Base-by-base conservation (phyloP, 495 filamentous ascomycete species). In the Podospora australis region DNA sequence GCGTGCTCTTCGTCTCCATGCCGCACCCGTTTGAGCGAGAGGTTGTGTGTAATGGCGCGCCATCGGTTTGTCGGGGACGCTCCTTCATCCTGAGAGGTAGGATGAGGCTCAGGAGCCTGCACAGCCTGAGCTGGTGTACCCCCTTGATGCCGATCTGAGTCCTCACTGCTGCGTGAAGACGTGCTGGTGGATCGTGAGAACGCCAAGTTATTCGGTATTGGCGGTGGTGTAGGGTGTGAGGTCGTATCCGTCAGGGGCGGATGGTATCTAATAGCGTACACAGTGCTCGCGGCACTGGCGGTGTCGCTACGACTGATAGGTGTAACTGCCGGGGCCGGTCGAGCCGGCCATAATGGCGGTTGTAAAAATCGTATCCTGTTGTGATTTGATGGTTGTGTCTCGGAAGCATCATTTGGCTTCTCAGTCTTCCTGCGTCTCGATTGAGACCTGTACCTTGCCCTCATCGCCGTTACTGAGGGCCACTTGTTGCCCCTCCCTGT, bases 221-320 rank as follows among this genome's bases (percentile, higher is more conserved):
- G 60, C 1, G 60, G 60, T 11, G 72, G 67, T 13, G 69, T 69
- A 13, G 65, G 61, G 42, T 65, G 69, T 6, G 70, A 62, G 11
- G 82, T 81, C n/a, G 82, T 72, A 53, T 83, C 82, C 28, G 78
- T 80, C 38, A 83, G n/a, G n/a, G n/a, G 74, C n/a, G 86, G 78
- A 51, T 91, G 85, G 59, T 94, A 90, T 39, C 83, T 81, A 41
- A 96, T 77, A 47, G 84, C 81, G 55, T 96, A 95, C 11, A 92
- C 79, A 2, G 90, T 96, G 64, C 87, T 92, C 36, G 82, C 71
- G 14, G 72, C 70, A 30, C 72, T 76, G 13, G 81, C 78, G 2
- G 84, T 87, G 54, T 94, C 86, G n/a, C 81, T 79, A 46, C 86
- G 76, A 57, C 86, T 90, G 48, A 88, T 67, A 1, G 87, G 86